Conservation (phyloP, 805 yeast genomes). For the Soucietia sequanensis region DNA sequence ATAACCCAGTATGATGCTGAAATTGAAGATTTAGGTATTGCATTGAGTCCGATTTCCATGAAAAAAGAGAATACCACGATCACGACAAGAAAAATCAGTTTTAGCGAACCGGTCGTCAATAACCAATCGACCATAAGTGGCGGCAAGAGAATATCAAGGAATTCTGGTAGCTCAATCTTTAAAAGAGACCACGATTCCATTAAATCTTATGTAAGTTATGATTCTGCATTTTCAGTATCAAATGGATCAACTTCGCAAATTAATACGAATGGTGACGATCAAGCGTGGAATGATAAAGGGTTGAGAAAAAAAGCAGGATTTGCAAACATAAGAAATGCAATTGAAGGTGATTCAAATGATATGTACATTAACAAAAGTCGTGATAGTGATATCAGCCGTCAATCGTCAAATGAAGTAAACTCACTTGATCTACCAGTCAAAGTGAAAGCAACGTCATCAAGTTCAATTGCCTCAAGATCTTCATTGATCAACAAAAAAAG, state of each 20-base stretch:
- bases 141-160: conserved; percentile 19
- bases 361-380: background rate
- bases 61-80: conserved; percentile 15
- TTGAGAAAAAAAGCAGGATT: conserved; percentile 52
- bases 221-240: conserved; percentile 49
- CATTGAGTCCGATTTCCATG: conserved; percentile 37
- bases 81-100: conserved; percentile 24
- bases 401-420: conserved; percentile 7
- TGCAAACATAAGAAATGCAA: conserved; percentile 43
- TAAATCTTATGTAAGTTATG: conserved; percentile 59
- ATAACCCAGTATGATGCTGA: conserved; percentile 39
- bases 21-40: conserved; percentile 42
- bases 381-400: conserved; percentile 2
- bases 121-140: conserved; percentile 4
- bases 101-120: conserved; percentile 15
- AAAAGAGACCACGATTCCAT: conserved; percentile 40
- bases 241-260: conserved; percentile 16
- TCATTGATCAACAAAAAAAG: conserved; percentile 27
- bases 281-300: conserved; percentile 17
- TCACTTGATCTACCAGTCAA: conserved; percentile 11
- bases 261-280: conserved; percentile 10
- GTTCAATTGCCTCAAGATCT: conserved; percentile 19
- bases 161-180: conserved; percentile 31
- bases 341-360: conserved; percentile 4
- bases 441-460: conserved; percentile 11